Evolutionary conservation across 1,284 basidiomycete genomes (phyloP), one percentile per base, ranked within the genome.

Genomic region (Porogramme epimiltina): DNA sequence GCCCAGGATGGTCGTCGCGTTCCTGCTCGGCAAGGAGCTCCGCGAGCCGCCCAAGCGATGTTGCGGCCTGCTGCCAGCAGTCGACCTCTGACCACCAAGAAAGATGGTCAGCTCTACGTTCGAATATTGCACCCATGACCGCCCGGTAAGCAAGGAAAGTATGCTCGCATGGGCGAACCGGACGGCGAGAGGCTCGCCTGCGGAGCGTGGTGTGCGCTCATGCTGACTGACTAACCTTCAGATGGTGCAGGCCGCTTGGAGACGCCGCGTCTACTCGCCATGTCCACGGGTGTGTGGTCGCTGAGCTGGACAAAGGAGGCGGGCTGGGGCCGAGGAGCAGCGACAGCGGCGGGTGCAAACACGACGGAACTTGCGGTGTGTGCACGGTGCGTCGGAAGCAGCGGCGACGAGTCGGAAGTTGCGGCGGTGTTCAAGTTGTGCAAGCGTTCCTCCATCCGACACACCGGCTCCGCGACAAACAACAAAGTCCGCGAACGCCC

Each of bases 21-120:
- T 70, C 66, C 28, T 75, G 68, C 60, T 73, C 80, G 15, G 77
- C 68, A 63, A 81, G 84, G 55, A 81, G 73, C 50, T 70, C 71
- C 10, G 82, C 79, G 34, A 90, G 72, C 18, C 71, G 68, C 54
- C 72, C 76, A 51, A 90, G 66, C 34, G 83, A 81, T 48, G 74
- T 69, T 36, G 79, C 74, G 33, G 85, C 82, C 65, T 82, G 84
- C 49, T 81, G 75, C 89, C 88, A 89, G 63, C 76, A 85, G 55
- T 86, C 79, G 59, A 85, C 71, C 73, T 89, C 87, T 89, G 67
- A 24, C 36, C 51, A 39, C n/a, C 20, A 10, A 10, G 20, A 19
- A 24, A 39, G 36, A 23, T 31, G 37, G 45, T 51, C 42, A 53
- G 45, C 45, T 45, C 18, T 22, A 22, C 24, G 43, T 43, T 25